These are phyloP conservation scores for Thielaviopsis euricoi DNA, from an alignment of 2,329 filamentous ascomycete species.

Conservation along the genomic window DNA sequence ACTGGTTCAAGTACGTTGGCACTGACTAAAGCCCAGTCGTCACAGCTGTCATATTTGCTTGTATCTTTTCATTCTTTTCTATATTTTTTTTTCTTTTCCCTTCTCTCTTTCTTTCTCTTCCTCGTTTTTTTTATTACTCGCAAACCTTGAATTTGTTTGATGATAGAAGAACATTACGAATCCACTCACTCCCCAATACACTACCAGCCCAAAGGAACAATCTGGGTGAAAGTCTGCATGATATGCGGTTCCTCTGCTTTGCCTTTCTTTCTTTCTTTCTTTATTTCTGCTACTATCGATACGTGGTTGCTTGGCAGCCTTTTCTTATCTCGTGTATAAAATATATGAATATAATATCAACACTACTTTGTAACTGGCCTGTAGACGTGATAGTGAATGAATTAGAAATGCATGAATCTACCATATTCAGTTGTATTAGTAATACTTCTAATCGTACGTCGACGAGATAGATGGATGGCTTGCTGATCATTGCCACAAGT, in stretches of 20 bases:
- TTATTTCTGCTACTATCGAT: background rate
- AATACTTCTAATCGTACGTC: too few relatives aligned
- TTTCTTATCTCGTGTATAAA: too few relatives aligned
- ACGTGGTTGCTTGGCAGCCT: background rate
- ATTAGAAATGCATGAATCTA: background rate
- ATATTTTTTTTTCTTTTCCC: background rate
- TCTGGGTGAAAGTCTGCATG: background rate
- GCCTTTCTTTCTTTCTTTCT: background rate
- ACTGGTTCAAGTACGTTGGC: conserved; percentile 93
- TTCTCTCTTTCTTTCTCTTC: background rate
- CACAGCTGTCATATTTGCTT: background rate
- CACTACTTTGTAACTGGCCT: background rate
- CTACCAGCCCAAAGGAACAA: background rate
- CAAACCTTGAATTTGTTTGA: background rate
- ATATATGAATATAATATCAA: background rate
- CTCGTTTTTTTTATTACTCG: background rate
- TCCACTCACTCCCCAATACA: background rate
- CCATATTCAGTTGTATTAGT: too few relatives aligned
- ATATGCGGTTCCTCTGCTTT: background rate
- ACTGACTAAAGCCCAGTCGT: conserved; percentile 41
- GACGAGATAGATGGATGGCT: background rate
- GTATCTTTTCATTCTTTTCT: background rate
- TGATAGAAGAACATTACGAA: background rate
- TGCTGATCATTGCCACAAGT: background rate
- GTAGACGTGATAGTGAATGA: background rate